Conservation (phyloP, 2,329 filamentous ascomycete genomes). For the Annulohypoxylon truncatum region DNA sequence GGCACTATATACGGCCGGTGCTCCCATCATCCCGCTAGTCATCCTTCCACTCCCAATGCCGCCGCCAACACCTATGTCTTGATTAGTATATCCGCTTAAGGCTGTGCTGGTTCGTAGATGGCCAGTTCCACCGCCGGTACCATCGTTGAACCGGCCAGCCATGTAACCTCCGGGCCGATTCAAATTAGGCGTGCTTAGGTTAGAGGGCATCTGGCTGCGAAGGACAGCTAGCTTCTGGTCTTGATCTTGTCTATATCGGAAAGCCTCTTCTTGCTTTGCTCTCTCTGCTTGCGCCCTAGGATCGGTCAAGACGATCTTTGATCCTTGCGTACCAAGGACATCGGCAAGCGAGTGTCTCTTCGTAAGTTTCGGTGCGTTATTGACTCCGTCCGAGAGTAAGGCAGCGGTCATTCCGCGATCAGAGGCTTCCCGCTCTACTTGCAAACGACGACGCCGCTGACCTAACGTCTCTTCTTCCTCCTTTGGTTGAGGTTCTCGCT, state of each 20-base stretch:
- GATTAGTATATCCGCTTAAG: slow-evolving; percentile 21
- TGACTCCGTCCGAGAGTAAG: slow-evolving; percentile 47
- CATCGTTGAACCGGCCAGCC: slow-evolving; percentile 67
- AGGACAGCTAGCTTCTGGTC: slow-evolving; percentile 62
- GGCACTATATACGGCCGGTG: slow-evolving; percentile 25
- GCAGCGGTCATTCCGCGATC: slow-evolving; percentile 63
- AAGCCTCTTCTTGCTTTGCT: slow-evolving; percentile 56
- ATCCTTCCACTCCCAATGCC: slow-evolving; percentile 28
- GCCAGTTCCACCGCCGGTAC: slow-evolving; percentile 55
- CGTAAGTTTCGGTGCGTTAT: slow-evolving; percentile 59
- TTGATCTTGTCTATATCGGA: slow-evolving; percentile 55
- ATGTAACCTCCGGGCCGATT: slow-evolving; percentile 60
- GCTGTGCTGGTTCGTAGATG: slow-evolving; percentile 43
- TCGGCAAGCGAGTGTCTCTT: slow-evolving; percentile 64
- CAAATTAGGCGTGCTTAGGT: slow-evolving; percentile 49
- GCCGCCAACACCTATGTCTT: neutral
- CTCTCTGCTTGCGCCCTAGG: slow-evolving; percentile 57
- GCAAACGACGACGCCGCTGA: slow-evolving; percentile 78
- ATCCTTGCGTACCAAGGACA: slow-evolving; percentile 61
- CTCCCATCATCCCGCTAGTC: slow-evolving; percentile 40
- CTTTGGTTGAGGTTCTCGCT: slow-evolving; percentile 46
- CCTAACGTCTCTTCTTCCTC: slow-evolving; percentile 82
- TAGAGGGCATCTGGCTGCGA: slow-evolving; percentile 62
- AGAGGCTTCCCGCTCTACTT: slow-evolving; percentile 74
- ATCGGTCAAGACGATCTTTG: slow-evolving; percentile 52